Conservation (phyloP, 805 yeast species). For the Candida krabiensis region DNA sequence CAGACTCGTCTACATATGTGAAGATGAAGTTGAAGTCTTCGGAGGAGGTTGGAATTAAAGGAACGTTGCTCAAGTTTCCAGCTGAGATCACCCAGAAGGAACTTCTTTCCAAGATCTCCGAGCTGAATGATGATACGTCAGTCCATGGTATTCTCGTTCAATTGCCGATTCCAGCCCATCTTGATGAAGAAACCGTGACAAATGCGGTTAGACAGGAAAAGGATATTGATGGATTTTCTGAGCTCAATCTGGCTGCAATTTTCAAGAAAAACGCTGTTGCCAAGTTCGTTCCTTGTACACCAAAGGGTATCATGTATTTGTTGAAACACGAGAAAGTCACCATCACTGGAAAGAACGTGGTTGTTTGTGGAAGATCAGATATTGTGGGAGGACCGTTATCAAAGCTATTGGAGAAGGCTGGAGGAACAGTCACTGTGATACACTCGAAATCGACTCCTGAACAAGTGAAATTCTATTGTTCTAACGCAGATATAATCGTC, state of each 20-base stretch:
- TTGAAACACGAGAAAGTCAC: conserved; percentile 66
- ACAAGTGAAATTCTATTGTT: conserved; percentile 48
- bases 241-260: conserved; percentile 85
- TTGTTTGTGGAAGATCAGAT: conserved; percentile 92
- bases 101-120: conserved; percentile 56
- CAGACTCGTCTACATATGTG: conserved; percentile 90
- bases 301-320: conserved; percentile 85
- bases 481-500: conserved; percentile 80
- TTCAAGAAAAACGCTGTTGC: conserved; percentile 86
- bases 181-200: conserved; percentile 79
- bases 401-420: conserved; percentile 70
- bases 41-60: conserved; percentile 72
- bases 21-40: conserved; percentile 91
- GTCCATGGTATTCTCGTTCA: conserved; percentile 90
- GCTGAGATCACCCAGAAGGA: conserved; percentile 61
- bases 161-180: conserved; percentile 80
- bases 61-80: conserved; percentile 63
- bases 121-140: conserved; percentile 67
- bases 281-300: conserved; percentile 88
- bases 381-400: conserved; percentile 96
- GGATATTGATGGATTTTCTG: conserved; percentile 95
- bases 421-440: conserved; percentile 85
- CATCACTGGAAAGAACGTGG: conserved; percentile 79
- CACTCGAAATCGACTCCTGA: conserved; percentile 73
- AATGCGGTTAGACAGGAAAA: conserved; percentile 77